Evolutionary conservation across 306 rosid genomes (phyloP).

Genomic region (Acmispon strigosus): DNA sequence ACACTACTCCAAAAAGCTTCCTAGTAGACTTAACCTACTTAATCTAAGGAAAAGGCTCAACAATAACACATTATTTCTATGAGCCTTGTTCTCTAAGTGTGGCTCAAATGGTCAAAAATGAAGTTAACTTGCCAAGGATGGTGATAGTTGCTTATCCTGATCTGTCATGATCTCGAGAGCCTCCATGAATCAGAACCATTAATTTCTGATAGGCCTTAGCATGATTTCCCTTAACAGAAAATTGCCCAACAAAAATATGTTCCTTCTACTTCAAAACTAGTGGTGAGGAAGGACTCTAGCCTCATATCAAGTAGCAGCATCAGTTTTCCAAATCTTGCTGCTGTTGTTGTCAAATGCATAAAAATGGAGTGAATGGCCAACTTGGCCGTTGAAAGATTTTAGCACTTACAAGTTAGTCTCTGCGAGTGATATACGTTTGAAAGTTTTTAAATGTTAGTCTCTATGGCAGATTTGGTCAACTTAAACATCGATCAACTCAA

Average conservation of each 20-base stretch:
- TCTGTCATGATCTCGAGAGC: constrained; percentile 5
- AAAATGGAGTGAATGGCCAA: too few species aligned
- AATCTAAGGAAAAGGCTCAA: too few species aligned
- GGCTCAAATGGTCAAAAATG: constrained; percentile 18
- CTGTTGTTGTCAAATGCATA: constrained; percentile 12
- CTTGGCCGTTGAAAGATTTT: too few species aligned
- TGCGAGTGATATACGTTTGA: too few species aligned
- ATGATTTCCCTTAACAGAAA: constrained; percentile 17
- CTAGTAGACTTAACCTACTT: too few species aligned
- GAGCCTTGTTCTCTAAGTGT: constrained; percentile 15
- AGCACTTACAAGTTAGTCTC: too few species aligned
- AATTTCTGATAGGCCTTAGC: constrained; percentile 3
- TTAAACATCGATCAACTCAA: too few species aligned
- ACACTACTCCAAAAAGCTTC: too few species aligned
- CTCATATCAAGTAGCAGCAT: not conserved
- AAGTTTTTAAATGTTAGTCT: too few species aligned
- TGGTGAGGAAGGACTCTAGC: constrained; percentile 12
- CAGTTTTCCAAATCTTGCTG: constrained; percentile 14
- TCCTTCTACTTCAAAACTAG: constrained; percentile 24
- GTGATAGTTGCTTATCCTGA: constrained; percentile 24
- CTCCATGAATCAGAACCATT: constrained; percentile 14
- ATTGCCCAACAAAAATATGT: constrained; percentile 6
- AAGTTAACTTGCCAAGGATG: constrained; percentile 11
- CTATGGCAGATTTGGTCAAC: too few species aligned
- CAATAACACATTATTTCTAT: too few species aligned